Evolutionary conservation across 2,329 filamentous ascomycete species (phyloP), one percentile per base, ranked within the genome.

Genomic region (Rasamsonia emersonii): DNA sequence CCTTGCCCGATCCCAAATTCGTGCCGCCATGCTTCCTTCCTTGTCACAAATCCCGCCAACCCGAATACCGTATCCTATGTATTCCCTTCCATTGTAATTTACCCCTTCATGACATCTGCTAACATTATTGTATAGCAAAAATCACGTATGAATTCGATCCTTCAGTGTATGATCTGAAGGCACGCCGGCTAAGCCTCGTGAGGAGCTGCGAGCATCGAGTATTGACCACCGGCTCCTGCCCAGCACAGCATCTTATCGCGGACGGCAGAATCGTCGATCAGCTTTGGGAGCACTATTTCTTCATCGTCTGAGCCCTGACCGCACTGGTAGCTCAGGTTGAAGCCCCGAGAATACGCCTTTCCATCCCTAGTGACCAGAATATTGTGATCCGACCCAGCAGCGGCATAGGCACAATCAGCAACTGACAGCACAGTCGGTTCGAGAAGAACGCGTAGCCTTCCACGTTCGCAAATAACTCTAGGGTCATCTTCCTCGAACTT

Each of bases 301-400:
- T 42, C 27, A n/a, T 9, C 21, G n/a, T 32, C 21, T 5, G 31
- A 16, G 2, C 39, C 40, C 11, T 36, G 36, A 4, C 40, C 38
- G 28, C 28, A 33, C 18, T 43, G 41, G 24, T 34, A 34, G 14
- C 33, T 30, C 15, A 27, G 24, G 18, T 42, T 42, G 18, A 42
- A 38, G 3, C 40, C 41, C 41, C 41, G 43, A 2, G 25, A 32
- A 19, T 42, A 44, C 1, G 41, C 41, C 9, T 33, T 35, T 10
- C 41, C 40, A 9, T 41, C 24, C 8, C 23, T 29, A 4, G 40
- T 44, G 11, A 44, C 29, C 13, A 28, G 28, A 11, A 44, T 33
- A 18, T 27, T 32, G 24, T 44, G 41, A 24, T 42, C 35, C 1
- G 37, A 32, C 11, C 40, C 40, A n/a, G 39, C 40, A 4, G 37